Conservation (phyloP, 257 asterid genomes). For the Jacaranda mimosifolia region DNA sequence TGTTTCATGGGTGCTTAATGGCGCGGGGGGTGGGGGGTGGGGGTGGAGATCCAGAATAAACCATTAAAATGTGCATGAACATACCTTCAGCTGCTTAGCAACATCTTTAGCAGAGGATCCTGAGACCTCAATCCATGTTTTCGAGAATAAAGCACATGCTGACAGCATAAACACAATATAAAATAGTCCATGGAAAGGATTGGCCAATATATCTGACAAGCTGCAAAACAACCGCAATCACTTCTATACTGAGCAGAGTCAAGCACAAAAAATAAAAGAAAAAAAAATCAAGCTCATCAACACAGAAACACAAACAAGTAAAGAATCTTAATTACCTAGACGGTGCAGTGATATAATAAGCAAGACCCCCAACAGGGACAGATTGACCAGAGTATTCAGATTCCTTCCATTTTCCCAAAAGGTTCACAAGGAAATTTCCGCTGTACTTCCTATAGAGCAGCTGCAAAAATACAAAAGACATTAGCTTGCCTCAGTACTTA, state of each 20-base stretch:
- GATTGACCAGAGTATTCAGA: slow-evolving; percentile 89
- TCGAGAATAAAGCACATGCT: slow-evolving; percentile 89
- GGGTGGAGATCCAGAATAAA: background rate
- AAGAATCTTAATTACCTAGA: slow-evolving; percentile 58
- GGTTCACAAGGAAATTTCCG: slow-evolving; percentile 78
- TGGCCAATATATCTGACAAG: slow-evolving; percentile 78
- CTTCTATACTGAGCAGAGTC: slow-evolving; percentile 16
- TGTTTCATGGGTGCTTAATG: slow-evolving; percentile 1
- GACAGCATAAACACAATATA: slow-evolving; percentile 87
- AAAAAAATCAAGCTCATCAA: slow-evolving; percentile 1
- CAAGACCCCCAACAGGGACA: slow-evolving; percentile 87
- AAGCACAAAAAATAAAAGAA: background rate
- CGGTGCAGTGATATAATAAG: slow-evolving; percentile 88
- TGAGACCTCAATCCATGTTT: slow-evolving; percentile 94
- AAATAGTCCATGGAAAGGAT: slow-evolving; percentile 90
- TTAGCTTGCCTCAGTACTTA: background rate
- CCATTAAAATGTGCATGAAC: background rate
- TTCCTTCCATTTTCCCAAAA: slow-evolving; percentile 88
- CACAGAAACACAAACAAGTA: slow-evolving; percentile 5
- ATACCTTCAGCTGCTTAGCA: slow-evolving; percentile 91
- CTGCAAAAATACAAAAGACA: slow-evolving; percentile 45
- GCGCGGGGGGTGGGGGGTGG: too few relatives aligned
- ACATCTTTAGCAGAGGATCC: slow-evolving; percentile 93
- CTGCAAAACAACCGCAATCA: slow-evolving; percentile 42
- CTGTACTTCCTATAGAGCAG: slow-evolving; percentile 77